Percentiles rank a stretch among this genome's conserved stretches.
These are phyloP conservation scores for Erodium maritimum DNA, from an alignment of 345 rosid species.

Conservation along the genomic window DNA sequence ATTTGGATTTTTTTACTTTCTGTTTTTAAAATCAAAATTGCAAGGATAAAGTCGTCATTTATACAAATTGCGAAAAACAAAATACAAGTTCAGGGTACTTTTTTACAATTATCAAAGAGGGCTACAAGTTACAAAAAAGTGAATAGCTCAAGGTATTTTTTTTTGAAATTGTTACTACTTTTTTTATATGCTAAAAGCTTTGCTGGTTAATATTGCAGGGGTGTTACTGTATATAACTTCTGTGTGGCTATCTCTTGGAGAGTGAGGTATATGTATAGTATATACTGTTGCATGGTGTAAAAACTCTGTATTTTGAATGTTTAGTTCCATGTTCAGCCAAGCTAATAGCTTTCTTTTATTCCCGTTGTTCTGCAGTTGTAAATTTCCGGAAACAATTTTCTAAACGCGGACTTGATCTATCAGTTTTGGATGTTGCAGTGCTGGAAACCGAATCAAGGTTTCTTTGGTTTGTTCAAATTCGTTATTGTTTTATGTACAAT, in stretches of 20 bases:
- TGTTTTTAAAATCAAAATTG: too few species aligned
- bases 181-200: too few species aligned
- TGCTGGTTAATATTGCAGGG: slow-evolving; percentile 18
- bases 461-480: neutral
- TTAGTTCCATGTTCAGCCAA: neutral
- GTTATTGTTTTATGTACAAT: neutral
- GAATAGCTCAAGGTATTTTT: too few species aligned
- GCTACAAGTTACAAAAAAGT: too few species aligned
- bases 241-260: slow-evolving; percentile 7
- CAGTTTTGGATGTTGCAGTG: neutral
- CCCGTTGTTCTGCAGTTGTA: slow-evolving; percentile 28
- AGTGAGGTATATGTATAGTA: slow-evolving; percentile 21
- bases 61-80: too few species aligned
- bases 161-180: too few species aligned
- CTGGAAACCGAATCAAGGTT: neutral
- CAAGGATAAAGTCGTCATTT: too few species aligned
- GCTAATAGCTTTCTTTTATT: slow-evolving; percentile 7
- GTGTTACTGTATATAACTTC: slow-evolving; percentile 23
- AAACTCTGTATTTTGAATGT: neutral
- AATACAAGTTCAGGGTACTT: too few species aligned
- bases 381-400: slow-evolving; percentile 22
- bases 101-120: too few species aligned
- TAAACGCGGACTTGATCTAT: neutral
- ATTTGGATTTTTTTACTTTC: too few species aligned
- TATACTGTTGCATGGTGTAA: neutral